Conservation (phyloP, 2,329 filamentous ascomycete genomes). For the Fonsecaea monophora region DNA sequence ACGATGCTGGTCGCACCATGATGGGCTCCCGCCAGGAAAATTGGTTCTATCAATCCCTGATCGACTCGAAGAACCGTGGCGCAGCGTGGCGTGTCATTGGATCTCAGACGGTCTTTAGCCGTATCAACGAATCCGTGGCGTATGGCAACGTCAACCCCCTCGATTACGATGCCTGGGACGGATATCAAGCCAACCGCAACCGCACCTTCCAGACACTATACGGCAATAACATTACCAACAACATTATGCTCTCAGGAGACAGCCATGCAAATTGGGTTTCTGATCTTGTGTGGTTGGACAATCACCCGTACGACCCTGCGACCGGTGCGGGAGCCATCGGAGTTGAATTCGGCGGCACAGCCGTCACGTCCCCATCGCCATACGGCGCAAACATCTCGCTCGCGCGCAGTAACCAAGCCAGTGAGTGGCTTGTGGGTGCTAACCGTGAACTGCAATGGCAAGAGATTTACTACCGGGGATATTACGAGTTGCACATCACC, state of each 20-base stretch:
- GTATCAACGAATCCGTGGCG: slow-evolving; percentile 57
- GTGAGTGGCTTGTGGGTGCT: slow-evolving; percentile 53
- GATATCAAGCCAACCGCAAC: slow-evolving; percentile 74
- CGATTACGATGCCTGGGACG: slow-evolving; percentile 68
- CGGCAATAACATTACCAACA: slow-evolving; percentile 73
- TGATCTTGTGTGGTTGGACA: slow-evolving; percentile 66
- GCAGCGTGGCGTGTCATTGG: slow-evolving; percentile 75
- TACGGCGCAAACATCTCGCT: slow-evolving; percentile 66
- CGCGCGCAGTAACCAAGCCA: slow-evolving; percentile 57
- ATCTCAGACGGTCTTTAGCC: slow-evolving; percentile 72
- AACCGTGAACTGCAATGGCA: slow-evolving; percentile 75
- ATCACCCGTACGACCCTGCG: slow-evolving; percentile 58
- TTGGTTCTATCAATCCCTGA: slow-evolving; percentile 72
- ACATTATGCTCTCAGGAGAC: slow-evolving; percentile 75
- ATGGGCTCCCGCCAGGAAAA: slow-evolving; percentile 77
- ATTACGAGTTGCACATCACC: slow-evolving; percentile 69
- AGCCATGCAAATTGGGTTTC: slow-evolving; percentile 70
- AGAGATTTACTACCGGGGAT: slow-evolving; percentile 75
- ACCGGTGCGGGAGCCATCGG: slow-evolving; percentile 65
- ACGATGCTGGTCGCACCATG: slow-evolving; percentile 71
- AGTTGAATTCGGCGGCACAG: slow-evolving; percentile 71
- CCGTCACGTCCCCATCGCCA: slow-evolving; percentile 67
- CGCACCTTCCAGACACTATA: slow-evolving; percentile 71
- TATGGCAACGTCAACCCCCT: slow-evolving; percentile 53
- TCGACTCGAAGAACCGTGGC: slow-evolving; percentile 65